Evolutionary conservation across 1,139 yeast species (phyloP).

Genomic region (Nematodospora anomalae): DNA sequence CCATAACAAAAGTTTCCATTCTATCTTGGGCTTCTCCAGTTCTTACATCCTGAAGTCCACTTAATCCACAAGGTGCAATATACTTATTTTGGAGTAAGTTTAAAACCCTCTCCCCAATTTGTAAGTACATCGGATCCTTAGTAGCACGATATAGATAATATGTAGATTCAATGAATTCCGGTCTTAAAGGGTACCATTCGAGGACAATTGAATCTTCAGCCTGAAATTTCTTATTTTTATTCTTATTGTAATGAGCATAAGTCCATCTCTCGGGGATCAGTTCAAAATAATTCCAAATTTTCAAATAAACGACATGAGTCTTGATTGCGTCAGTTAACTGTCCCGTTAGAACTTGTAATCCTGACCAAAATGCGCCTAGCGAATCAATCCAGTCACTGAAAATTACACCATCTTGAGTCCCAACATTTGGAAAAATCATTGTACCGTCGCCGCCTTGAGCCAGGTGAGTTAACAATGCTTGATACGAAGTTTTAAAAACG

Average conservation of each 20-base stretch:
- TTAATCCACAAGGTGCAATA: constrained; percentile 72
- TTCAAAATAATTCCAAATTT: constrained; percentile 78
- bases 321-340: constrained; percentile 64
- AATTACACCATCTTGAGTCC: constrained; percentile 50
- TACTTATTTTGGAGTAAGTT: constrained; percentile 53
- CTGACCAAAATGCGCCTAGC: constrained; percentile 85
- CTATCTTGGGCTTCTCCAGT: constrained; percentile 67
- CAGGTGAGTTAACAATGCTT: constrained; percentile 54
- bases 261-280: constrained; percentile 91
- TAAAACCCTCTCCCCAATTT: constrained; percentile 68
- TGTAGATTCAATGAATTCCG: constrained; percentile 88
- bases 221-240: constrained; percentile 11
- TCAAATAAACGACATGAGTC: constrained; percentile 64
- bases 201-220: constrained; percentile 44
- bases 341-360: constrained; percentile 78
- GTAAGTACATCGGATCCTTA: constrained; percentile 76
- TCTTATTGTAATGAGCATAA: constrained; percentile 22
- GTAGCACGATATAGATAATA: constrained; percentile 84
- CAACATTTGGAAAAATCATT: constrained; percentile 65
- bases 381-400: constrained; percentile 78
- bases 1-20: constrained; percentile 88
- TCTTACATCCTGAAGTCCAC: constrained; percentile 71
- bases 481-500: constrained; percentile 62
- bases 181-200: constrained; percentile 92
- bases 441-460: constrained; percentile 42